phyloP scores from a whole-genome alignment of 495 filamentous ascomycete species.

The Penicillium manginii region DNA sequence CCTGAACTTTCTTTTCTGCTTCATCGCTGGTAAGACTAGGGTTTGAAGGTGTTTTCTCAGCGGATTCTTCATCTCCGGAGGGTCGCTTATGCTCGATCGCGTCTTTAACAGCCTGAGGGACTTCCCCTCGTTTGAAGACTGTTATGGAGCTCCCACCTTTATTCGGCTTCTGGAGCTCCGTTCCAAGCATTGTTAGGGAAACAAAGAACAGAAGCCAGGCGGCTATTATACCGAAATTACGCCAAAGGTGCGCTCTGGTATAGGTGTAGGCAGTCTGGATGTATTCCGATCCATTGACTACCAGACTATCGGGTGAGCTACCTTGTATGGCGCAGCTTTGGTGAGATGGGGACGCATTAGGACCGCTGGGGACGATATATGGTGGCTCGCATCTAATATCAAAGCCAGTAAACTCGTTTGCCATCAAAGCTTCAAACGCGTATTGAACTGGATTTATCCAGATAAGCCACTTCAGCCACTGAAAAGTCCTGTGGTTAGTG shows the following conservation, averaged over 20 bases:
- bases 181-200: conserved; percentile 60
- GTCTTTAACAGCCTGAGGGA: conserved; percentile 55
- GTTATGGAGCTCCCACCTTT: conserved; percentile 72
- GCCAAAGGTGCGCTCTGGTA: conserved; percentile 60
- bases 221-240: conserved; percentile 64
- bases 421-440: conserved; percentile 68
- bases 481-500: no score
- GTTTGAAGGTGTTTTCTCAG: conserved; percentile 28
- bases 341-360: conserved; percentile 55
- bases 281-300: conserved; percentile 58
- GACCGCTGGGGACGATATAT: conserved; percentile 63
- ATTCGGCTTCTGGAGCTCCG: conserved; percentile 72
- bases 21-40: conserved; percentile 31
- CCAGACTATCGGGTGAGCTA: conserved; percentile 50
- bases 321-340: conserved; percentile 66
- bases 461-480: conserved; percentile 77
- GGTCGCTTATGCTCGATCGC: conserved; percentile 37
- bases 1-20: conserved; percentile 33
- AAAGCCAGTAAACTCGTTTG: conserved; percentile 60
- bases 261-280: conserved; percentile 58
- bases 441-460: conserved; percentile 80
- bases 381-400: conserved; percentile 54
- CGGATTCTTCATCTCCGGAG: conserved; percentile 53
- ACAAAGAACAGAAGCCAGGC: conserved; percentile 61
- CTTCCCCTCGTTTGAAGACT: conserved; percentile 67